phyloP scores from a whole-genome alignment of 192 early-diverging fungal genomes.

The Borealophlyctis nickersoniae region DNA sequence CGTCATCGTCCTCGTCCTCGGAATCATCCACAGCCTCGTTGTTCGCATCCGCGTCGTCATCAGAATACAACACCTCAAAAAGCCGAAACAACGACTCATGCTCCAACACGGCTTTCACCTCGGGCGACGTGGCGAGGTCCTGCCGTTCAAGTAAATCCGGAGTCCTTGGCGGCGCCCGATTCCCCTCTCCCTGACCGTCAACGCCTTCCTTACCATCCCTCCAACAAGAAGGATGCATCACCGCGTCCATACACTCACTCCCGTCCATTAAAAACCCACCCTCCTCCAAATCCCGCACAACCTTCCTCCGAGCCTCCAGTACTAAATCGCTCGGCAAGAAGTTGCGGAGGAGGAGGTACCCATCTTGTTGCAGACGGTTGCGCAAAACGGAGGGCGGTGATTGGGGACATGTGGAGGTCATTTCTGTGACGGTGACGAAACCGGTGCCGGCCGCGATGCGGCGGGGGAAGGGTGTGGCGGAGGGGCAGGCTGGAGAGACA shows the following conservation, averaged over 20 bases:
- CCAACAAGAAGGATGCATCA: no score
- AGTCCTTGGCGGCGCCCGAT: no score
- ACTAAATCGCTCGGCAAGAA: background rate
- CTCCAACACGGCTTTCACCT: conserved; percentile 17
- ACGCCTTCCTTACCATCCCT: background rate
- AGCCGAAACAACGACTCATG: conserved; percentile 25
- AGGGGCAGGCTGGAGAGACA: no score
- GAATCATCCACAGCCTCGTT: background rate
- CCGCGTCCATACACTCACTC: background rate
- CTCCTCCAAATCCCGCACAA: background rate
- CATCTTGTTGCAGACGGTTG: background rate
- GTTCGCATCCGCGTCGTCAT: background rate
- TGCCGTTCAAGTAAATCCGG: conserved; percentile 27
- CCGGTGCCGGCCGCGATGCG: background rate
- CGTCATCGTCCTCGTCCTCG: background rate
- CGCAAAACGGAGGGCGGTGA: background rate
- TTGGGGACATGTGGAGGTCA: background rate
- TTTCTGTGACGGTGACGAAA: background rate
- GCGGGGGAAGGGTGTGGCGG: no score
- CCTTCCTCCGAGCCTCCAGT: background rate
- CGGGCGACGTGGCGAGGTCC: conserved; percentile 20
- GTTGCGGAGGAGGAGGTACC: background rate
- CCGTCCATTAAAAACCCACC: background rate
- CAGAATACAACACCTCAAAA: conserved; percentile 17
- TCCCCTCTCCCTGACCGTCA: background rate